Conservation (phyloP, 306 rosid species). For the Canavalia ensiformis region DNA sequence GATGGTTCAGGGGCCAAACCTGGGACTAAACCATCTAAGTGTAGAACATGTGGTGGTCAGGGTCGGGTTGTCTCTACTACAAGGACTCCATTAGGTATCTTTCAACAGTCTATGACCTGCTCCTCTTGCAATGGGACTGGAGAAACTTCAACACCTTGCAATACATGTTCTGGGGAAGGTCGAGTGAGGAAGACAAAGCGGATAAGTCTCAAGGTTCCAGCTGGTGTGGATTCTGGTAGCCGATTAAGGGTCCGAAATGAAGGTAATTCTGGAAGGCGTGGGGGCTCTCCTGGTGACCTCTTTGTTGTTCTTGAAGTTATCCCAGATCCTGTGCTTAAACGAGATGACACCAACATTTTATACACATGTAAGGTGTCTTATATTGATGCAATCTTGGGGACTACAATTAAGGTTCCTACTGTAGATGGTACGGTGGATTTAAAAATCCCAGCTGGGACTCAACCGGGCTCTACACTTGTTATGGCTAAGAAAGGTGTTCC, state of each 20-base stretch:
- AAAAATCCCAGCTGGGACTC: constrained; percentile 76
- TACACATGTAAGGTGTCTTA: constrained; percentile 90
- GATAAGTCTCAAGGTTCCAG: constrained; percentile 93
- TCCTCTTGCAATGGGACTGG: constrained; percentile 92
- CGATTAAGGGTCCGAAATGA: constrained; percentile 96
- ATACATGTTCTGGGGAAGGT: constrained; percentile 94
- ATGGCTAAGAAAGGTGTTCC: constrained; percentile 99
- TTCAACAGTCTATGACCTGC: constrained; percentile 99
- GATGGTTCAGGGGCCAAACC: constrained; percentile 97
- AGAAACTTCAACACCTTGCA: constrained; percentile 90
- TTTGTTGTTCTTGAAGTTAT: constrained; percentile 90
- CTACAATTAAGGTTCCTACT: constrained; percentile 88
- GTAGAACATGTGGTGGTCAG: constrained; percentile 96
- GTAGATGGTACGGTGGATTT: constrained; percentile 80
- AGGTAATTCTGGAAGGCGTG: constrained; percentile 93
- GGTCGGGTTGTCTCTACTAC: constrained; percentile 94
- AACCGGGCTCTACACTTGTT: constrained; percentile 93
- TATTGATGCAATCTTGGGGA: constrained; percentile 91
- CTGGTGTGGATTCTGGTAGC: constrained; percentile 98
- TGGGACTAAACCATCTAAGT: constrained; percentile 83
- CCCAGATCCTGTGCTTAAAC: constrained; percentile 91
- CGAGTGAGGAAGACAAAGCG: constrained; percentile 92
- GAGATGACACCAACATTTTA: constrained; percentile 91
- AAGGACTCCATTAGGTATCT: constrained; percentile 94
- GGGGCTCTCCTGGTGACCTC: constrained; percentile 93